phyloP scores from a whole-genome alignment of 164 flowering plant species.

The Magnolia sinica region DNA sequence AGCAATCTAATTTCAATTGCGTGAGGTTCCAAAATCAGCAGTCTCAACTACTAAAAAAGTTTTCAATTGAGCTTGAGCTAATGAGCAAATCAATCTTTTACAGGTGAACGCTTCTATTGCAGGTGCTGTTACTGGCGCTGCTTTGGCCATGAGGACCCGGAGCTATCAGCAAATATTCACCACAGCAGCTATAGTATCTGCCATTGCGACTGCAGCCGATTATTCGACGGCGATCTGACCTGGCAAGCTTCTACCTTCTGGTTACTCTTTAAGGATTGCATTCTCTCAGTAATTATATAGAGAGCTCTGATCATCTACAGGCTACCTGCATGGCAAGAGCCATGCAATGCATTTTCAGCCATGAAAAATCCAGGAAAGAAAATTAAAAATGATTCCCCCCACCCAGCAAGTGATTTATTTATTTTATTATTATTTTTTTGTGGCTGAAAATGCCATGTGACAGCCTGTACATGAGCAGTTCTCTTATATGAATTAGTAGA shows the following conservation, averaged over 20 bases:
- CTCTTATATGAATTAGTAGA: too few species aligned
- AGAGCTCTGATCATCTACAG: neutral
- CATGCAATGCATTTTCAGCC: neutral
- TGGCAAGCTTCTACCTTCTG: neutral
- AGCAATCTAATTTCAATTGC: neutral
- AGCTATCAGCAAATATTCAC: slow-evolving; percentile 53
- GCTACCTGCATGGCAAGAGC: neutral
- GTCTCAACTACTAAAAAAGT: neutral
- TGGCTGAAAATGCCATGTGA: neutral
- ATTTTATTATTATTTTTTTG: neutral
- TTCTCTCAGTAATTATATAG: neutral
- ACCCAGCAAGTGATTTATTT: too few species aligned
- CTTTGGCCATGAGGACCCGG: slow-evolving; percentile 59
- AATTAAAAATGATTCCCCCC: too few species aligned
- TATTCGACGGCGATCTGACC: slow-evolving; percentile 21
- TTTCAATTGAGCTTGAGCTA: neutral
- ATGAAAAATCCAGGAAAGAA: neutral
- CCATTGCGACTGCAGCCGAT: slow-evolving; percentile 48
- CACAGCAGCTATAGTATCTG: slow-evolving; percentile 50
- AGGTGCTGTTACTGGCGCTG: slow-evolving; percentile 74
- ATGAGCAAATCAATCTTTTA: slow-evolving; percentile 1
- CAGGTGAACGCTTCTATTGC: slow-evolving; percentile 72
- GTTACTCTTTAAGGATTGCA: neutral
- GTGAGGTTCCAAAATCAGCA: neutral
- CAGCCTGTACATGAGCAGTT: neutral